These are phyloP conservation scores for Pseudogymnoascus sp. DNA, from an alignment of 2,329 filamentous ascomycete genomes.

Conservation along the genomic window DNA sequence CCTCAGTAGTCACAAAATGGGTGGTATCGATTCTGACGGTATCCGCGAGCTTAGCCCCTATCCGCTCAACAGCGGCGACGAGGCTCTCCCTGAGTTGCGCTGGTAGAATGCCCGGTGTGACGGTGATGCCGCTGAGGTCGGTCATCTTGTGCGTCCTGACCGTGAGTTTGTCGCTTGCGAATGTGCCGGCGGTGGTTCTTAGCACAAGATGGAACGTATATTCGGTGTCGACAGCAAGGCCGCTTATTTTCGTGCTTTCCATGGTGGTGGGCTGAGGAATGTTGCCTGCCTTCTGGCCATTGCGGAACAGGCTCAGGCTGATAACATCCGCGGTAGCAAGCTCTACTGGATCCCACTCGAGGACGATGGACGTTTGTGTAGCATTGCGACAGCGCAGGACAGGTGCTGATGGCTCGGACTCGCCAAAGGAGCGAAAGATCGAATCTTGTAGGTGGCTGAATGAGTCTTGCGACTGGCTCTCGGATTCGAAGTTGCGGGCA, in stretches of 20 bases:
- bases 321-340: slow-evolving; percentile 87
- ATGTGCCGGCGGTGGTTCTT: slow-evolving; percentile 83
- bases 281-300: slow-evolving; percentile 91
- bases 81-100: slow-evolving; percentile 65
- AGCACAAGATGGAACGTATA: slow-evolving; percentile 92
- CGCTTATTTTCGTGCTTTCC: slow-evolving; percentile 93
- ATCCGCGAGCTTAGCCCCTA: slow-evolving; percentile 88
- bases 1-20: slow-evolving; percentile 95
- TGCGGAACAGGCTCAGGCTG: slow-evolving; percentile 84
- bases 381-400: slow-evolving; percentile 88
- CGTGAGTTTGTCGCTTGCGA: slow-evolving; percentile 70
- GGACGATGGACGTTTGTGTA: slow-evolving; percentile 94
- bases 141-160: slow-evolving; percentile 98
- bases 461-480: slow-evolving; percentile 62
- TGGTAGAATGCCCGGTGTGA: slow-evolving; percentile 83
- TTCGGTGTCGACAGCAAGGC: slow-evolving; percentile 90
- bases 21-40: slow-evolving; percentile 93
- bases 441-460: slow-evolving; percentile 83
- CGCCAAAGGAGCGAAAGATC: slow-evolving; percentile 81
- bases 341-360: slow-evolving; percentile 95
- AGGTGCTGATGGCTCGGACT: slow-evolving; percentile 67
- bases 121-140: slow-evolving; percentile 87
- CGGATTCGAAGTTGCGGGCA: slow-evolving; percentile 73
- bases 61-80: slow-evolving; percentile 68
- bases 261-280: slow-evolving; percentile 83